Evolutionary conservation across 176 grass and related monocot species (phyloP).

Genomic region (Cenchrus fungigraminus): DNA sequence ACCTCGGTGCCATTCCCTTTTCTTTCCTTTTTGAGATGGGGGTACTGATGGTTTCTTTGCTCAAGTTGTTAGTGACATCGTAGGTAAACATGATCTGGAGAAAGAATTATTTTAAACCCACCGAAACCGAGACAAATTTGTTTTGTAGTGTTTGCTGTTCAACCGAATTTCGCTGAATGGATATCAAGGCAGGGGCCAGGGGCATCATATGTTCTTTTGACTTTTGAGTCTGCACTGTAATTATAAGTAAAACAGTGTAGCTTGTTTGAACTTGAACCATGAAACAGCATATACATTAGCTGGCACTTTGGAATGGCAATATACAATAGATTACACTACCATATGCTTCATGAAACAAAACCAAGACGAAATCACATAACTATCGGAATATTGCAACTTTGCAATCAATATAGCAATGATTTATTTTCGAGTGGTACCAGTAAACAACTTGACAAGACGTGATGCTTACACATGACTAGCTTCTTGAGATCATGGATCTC

Average conservation of each 20-base stretch:
- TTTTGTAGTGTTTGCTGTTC: neutral
- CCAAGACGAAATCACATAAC: neutral
- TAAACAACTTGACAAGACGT: neutral
- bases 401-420: neutral
- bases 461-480: neutral
- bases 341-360: neutral
- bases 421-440: neutral
- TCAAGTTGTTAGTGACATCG: neutral
- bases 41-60: neutral
- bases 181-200: neutral
- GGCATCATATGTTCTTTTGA: neutral
- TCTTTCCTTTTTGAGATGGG: too few species aligned
- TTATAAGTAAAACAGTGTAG: neutral
- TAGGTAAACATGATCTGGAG: neutral
- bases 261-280: neutral
- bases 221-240: neutral
- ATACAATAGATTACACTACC: neutral
- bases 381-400: neutral
- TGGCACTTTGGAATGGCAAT: neutral
- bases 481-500: conserved; percentile 6
- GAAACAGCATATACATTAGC: neutral
- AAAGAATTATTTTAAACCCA: neutral
- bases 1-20: neutral
- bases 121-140: neutral
- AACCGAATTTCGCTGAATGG: neutral